Percentiles rank a stretch among this genome's conserved stretches.
These are phyloP conservation scores for Cardamine resedifolia DNA, from an alignment of 345 rosid genomes.

Conservation along the genomic window DNA sequence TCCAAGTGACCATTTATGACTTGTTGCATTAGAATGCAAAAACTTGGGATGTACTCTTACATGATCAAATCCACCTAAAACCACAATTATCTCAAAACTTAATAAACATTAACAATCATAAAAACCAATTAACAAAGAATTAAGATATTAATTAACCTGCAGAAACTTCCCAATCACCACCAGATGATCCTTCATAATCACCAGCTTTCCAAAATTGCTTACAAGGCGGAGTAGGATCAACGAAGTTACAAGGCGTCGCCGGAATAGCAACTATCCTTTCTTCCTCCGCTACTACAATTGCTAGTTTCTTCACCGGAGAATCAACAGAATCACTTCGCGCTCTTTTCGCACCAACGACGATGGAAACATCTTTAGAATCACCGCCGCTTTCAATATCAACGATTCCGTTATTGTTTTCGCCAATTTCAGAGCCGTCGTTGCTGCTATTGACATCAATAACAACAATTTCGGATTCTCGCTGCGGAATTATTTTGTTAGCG, in stretches of 20 bases:
- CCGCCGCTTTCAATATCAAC: background rate
- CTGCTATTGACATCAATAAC: slow-evolving; percentile 59
- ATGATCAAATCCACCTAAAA: slow-evolving; percentile 79
- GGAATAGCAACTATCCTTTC: slow-evolving; percentile 29
- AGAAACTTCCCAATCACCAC: slow-evolving; percentile 51
- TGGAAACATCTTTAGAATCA: background rate
- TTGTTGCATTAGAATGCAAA: slow-evolving; percentile 92
- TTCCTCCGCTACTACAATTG: slow-evolving; percentile 41
- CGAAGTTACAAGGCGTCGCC: background rate
- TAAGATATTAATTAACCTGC: slow-evolving; percentile 43
- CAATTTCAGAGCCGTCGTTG: slow-evolving; percentile 42
- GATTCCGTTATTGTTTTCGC: background rate
- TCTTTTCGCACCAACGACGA: slow-evolving; percentile 18
- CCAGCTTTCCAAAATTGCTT: slow-evolving; percentile 98
- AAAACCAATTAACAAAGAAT: background rate
- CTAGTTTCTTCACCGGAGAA: slow-evolving; percentile 34
- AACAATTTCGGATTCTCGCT: slow-evolving; percentile 7
- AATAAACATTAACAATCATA: background rate
- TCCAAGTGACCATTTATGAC: slow-evolving; percentile 99
- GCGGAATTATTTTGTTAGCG: background rate
- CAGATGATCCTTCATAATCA: slow-evolving; percentile 61
- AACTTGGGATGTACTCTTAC: slow-evolving; percentile 96
- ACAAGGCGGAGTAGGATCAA: slow-evolving; percentile 18
- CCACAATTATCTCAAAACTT: background rate
- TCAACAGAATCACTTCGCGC: slow-evolving; percentile 7